A percentile compares a stretch with the other conserved stretches of the same genome.
These are phyloP conservation scores for Silybum marianum DNA, from an alignment of 129 eudicot genomes.

Conservation along the genomic window DNA sequence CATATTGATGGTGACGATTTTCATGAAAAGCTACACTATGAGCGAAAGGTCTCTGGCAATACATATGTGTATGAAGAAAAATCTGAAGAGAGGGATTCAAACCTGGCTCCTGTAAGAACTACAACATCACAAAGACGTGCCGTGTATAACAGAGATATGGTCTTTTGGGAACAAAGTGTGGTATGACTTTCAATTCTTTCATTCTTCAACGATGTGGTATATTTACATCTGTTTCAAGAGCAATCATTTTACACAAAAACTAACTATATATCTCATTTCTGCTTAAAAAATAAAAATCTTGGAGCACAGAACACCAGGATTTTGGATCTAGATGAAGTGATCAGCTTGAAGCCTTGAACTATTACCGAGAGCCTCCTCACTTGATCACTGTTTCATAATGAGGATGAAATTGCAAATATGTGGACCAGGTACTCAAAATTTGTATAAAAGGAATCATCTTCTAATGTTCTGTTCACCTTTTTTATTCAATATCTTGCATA, in stretches of 20 bases:
- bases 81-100: slow-evolving; percentile 5
- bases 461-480: neutral
- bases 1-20: neutral
- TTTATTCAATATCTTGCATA: too few relatives aligned
- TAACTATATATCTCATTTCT: neutral
- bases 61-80: slow-evolving; percentile 18
- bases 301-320: neutral
- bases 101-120: slow-evolving; percentile 6
- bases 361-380: neutral
- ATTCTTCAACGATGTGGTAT: too few relatives aligned
- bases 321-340: neutral
- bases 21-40: neutral
- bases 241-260: neutral
- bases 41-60: neutral
- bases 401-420: neutral
- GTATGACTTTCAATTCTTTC: neutral
- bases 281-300: neutral
- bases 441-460: too few relatives aligned
- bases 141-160: neutral
- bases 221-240: neutral
- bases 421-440: too few relatives aligned
- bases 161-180: too few relatives aligned
- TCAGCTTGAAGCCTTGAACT: neutral
- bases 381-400: neutral
- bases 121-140: neutral